Conservation (phyloP, 306 rosid genomes). For the Prunus padus region DNA sequence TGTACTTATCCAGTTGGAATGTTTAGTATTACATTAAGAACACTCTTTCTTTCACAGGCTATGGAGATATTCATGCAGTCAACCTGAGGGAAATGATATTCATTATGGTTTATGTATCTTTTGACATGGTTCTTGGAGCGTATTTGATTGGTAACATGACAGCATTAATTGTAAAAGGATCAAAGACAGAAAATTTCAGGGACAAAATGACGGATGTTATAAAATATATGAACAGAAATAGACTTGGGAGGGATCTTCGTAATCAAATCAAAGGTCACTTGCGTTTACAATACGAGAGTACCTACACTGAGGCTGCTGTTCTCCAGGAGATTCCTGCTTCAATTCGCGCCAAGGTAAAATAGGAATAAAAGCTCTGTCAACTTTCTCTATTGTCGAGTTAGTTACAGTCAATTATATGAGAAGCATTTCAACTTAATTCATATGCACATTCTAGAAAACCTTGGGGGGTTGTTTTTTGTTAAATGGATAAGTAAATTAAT, state of each 20-base stretch:
- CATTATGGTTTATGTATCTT: conserved; percentile 81
- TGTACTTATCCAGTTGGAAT: conserved; percentile 13
- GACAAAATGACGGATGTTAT: conserved; percentile 89
- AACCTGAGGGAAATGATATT: conserved; percentile 97
- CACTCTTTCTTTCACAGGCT: conserved; percentile 55
- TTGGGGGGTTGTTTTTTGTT: too few relatives aligned
- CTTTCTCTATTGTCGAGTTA: background rate
- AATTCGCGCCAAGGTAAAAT: conserved; percentile 77
- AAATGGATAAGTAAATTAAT: too few relatives aligned
- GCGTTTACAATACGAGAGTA: conserved; percentile 89
- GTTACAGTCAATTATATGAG: background rate
- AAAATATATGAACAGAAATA: conserved; percentile 88
- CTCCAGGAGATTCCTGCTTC: conserved; percentile 84
- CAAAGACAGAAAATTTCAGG: conserved; percentile 89
- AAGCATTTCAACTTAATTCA: conserved; percentile 6
- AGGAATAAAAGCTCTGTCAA: conserved; percentile 14
- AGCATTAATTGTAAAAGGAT: conserved; percentile 97
- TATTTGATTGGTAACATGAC: conserved; percentile 99
- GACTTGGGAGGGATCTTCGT: conserved; percentile 77
- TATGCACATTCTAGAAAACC: conserved; percentile 2
- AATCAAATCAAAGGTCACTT: conserved; percentile 89
- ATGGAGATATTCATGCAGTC: conserved; percentile 97
- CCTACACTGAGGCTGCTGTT: conserved; percentile 81
- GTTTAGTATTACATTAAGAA: conserved; percentile 14
- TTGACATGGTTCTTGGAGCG: conserved; percentile 98